Percentiles rank a stretch among this genome's conserved stretches.
Evolutionary conservation across 129 eudicot species (phyloP).

Genomic region (Centaurea solstitialis): DNA sequence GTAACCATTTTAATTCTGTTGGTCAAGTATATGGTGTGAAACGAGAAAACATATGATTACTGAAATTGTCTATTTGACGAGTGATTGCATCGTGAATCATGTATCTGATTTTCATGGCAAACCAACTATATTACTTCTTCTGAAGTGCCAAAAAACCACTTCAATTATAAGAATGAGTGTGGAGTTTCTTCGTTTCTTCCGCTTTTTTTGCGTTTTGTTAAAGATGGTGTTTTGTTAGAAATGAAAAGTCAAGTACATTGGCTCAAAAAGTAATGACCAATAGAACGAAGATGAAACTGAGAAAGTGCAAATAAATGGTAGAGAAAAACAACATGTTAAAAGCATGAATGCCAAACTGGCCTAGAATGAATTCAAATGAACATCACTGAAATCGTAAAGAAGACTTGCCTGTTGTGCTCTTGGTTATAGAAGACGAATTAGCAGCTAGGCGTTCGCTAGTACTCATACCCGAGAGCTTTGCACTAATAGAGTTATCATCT

Average conservation of each 20-base stretch:
- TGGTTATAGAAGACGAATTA: slow-evolving; percentile 62
- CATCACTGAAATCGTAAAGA: neutral
- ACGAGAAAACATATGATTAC: no score
- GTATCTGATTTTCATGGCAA: neutral
- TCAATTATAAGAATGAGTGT: no score
- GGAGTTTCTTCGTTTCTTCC: neutral
- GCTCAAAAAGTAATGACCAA: neutral
- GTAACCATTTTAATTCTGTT: no score
- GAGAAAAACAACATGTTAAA: neutral
- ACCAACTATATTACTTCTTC: neutral
- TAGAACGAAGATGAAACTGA: neutral
- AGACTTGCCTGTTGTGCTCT: slow-evolving; percentile 70
- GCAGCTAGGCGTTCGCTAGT: slow-evolving; percentile 80
- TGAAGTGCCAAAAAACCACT: no score
- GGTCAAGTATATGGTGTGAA: no score
- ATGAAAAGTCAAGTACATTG: neutral
- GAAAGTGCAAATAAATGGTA: neutral
- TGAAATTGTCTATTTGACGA: no score
- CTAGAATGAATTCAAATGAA: neutral
- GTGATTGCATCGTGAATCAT: no score
- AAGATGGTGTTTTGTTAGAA: neutral
- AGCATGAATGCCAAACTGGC: no score
- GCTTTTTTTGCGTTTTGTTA: neutral
- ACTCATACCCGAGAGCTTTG: slow-evolving; percentile 95
- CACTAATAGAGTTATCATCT: slow-evolving; percentile 53